Evolutionary conservation across 2,329 filamentous ascomycete species (phyloP), one percentile per base, ranked within the genome.

Genomic region (Xylaria sp.): DNA sequence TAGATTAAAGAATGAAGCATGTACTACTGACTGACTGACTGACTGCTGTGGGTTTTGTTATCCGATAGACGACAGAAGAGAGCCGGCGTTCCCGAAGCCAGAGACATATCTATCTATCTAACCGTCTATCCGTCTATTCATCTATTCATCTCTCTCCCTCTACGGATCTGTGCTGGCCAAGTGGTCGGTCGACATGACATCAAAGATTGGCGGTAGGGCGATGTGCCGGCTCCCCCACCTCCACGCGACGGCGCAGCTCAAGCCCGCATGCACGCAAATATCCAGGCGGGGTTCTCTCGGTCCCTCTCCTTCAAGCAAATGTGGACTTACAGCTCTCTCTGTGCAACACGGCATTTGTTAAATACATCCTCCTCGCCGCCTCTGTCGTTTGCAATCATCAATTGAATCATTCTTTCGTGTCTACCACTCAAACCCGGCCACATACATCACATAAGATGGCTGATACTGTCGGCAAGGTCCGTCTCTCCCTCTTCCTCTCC

Each of bases 391-490:
- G 43, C 38, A 44, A 23, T 7, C 13, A 19, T 19, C 17, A 1
- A 46, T 51, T 44, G 29, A 41, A 49, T 23, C 19, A 33, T 17
- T 44, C 35, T 58, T 19, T 38, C 25, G 25, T 44, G 21, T 41
- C 23, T 41, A 43, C 37, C 25, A n/a, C 11, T 17, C 5, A 13
- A 41, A 41, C 40, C 33, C 25, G 25, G 17, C 15, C 63, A 15
- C 23, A 23, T 57, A 43, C 46, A 33, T 25, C n/a, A 40, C 33
- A 2, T 27, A 75, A 62, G 66, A 83, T 83, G 81, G 78, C 80
- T 71, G 79, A 79, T 65, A 85, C 82, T 52, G 80, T 74, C 68
- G 82, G 82, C 74, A 82, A 84, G 80, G 82, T 84, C 71, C 62
- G 77, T 73, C 31, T 43, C 49, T 35, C 23, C 54, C 51, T 15